Conservation (phyloP, 2,329 filamentous ascomycete genomes). For the Fusarium kyushuense region DNA sequence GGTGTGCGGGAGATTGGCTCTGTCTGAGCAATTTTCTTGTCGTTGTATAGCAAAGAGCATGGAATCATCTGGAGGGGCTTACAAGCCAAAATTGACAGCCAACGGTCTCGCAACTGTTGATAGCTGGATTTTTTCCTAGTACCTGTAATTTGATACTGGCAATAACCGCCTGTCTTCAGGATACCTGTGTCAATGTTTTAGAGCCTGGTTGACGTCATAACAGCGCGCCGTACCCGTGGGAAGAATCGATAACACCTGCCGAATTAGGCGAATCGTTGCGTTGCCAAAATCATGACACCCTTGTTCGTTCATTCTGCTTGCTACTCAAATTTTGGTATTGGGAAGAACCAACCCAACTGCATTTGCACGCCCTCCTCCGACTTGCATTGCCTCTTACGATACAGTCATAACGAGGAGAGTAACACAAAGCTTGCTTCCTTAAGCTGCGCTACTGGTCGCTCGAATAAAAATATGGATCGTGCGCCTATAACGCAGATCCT, state of each 20-base stretch:
- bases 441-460: slow-evolving; percentile 4
- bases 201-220: slow-evolving; percentile 32
- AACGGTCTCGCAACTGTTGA: neutral
- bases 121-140: neutral
- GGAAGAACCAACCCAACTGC: neutral
- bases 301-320: neutral
- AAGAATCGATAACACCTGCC: slow-evolving; percentile 25
- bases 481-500: slow-evolving; percentile 18
- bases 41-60: neutral
- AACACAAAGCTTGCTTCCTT: neutral
- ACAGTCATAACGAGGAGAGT: neutral
- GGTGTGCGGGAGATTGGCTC: slow-evolving; percentile 10
- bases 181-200: neutral
- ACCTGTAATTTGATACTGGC: too few relatives aligned
- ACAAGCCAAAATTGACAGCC: neutral
- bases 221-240: neutral
- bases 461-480: slow-evolving; percentile 18
- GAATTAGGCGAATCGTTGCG: slow-evolving; percentile 18
- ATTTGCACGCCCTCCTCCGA: neutral
- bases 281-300: slow-evolving; percentile 2
- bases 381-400: neutral
- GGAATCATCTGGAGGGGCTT: neutral
- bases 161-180: neutral
- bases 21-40: slow-evolving; percentile 1
- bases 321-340: neutral